Conservation (phyloP, 164 flowering plant genomes). For the Amborella trichopoda region DNA sequence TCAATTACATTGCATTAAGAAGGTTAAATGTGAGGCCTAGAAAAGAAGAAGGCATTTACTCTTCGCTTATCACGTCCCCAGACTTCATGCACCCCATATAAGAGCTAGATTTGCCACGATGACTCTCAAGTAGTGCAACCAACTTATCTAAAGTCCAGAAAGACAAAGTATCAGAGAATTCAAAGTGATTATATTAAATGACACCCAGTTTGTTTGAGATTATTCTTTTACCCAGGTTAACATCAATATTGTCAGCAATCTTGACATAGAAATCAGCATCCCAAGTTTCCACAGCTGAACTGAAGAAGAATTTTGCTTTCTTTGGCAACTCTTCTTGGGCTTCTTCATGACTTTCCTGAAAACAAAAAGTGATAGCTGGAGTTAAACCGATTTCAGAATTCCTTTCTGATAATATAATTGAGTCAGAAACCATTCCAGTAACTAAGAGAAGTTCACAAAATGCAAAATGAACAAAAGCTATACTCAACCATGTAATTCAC, state of each 20-base stretch:
- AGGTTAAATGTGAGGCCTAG: too few species aligned
- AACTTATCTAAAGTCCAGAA: conserved; percentile 51
- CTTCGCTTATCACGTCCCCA: conserved; percentile 83
- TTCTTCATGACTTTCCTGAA: conserved; percentile 92
- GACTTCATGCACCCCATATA: conserved; percentile 99
- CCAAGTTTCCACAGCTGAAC: conserved; percentile 89
- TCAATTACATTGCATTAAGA: too few species aligned
- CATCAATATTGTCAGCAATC: conserved; percentile 72
- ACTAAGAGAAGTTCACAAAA: too few species aligned
- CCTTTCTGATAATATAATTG: too few species aligned
- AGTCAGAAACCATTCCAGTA: too few species aligned
- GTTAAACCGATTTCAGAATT: too few species aligned
- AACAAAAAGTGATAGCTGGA: too few species aligned
- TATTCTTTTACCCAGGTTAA: conserved; percentile 61
- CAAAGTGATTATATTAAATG: neutral
- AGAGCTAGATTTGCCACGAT: conserved; percentile 60
- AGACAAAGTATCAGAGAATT: neutral
- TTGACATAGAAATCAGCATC: conserved; percentile 96
- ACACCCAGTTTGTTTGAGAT: neutral
- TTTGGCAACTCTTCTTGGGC: conserved; percentile 94
- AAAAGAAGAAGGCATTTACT: conserved; percentile 27
- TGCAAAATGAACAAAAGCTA: too few species aligned
- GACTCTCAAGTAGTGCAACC: conserved; percentile 71
- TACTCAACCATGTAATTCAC: too few species aligned
- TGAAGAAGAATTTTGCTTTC: conserved; percentile 86